Conservation (phyloP, 192 early-diverging fungal species). For the Martensiomyces pterosporus region DNA sequence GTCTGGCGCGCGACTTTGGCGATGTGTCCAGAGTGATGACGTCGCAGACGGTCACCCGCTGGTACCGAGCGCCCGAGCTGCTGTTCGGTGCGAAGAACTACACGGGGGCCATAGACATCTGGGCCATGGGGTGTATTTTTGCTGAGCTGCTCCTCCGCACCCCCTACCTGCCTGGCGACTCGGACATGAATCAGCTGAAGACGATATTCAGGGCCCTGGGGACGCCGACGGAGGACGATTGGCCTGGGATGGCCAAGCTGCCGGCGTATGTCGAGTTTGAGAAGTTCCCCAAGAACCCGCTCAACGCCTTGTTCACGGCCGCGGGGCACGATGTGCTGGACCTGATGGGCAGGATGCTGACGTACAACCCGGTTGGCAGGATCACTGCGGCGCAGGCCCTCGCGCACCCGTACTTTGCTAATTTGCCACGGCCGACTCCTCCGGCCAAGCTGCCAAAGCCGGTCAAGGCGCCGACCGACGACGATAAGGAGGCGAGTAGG, state of each 20-base stretch:
- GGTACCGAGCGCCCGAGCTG: conserved; percentile 96
- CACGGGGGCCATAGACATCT: conserved; percentile 87
- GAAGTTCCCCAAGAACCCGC: conserved; percentile 65
- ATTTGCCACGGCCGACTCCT: conserved; percentile 30
- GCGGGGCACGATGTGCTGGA: conserved; percentile 79
- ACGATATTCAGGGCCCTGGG: conserved; percentile 77
- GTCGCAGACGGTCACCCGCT: conserved; percentile 91
- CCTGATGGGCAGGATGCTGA: conserved; percentile 81
- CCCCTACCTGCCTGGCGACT: conserved; percentile 84
- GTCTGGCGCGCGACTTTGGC: conserved; percentile 93
- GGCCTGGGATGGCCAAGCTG: conserved; percentile 73
- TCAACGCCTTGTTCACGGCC: conserved; percentile 75
- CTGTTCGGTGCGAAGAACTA: conserved; percentile 87
- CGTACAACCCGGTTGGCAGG: conserved; percentile 79
- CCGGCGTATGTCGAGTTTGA: conserved; percentile 72
- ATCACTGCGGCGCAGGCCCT: conserved; percentile 73
- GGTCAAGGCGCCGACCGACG: background rate
- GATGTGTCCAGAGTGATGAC: conserved; percentile 80
- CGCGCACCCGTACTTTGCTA: conserved; percentile 35
- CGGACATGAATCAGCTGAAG: conserved; percentile 71
- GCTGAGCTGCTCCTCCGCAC: conserved; percentile 91
- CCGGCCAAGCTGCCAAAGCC: conserved; percentile 40
- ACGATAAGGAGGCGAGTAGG: background rate
- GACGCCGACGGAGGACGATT: conserved; percentile 76
- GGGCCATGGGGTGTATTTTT: conserved; percentile 98